Conservation (phyloP, 345 rosid species). For the Rubroshorea leprosula region DNA sequence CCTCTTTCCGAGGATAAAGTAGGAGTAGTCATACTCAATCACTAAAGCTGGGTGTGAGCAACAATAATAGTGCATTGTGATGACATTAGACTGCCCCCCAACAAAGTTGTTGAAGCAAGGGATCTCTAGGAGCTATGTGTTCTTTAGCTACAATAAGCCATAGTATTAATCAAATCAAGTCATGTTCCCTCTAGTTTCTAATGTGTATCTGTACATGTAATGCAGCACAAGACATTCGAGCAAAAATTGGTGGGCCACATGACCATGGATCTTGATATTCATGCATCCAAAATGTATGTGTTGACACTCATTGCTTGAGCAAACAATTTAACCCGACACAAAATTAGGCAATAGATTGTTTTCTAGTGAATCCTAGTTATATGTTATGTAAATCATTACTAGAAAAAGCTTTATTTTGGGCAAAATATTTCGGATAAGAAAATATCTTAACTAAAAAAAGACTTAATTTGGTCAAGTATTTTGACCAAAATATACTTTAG, state of each 20-base stretch:
- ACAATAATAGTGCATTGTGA: constrained; percentile 59
- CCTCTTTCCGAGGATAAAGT: constrained; percentile 50
- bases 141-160: too few relatives aligned
- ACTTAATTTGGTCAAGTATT: too few relatives aligned
- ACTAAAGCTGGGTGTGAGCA: constrained; percentile 33
- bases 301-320: constrained; percentile 62
- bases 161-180: background rate
- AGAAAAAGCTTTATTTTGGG: too few relatives aligned
- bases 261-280: constrained; percentile 49
- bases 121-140: constrained; percentile 68
- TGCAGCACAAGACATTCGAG: constrained; percentile 73
- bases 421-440: too few relatives aligned
- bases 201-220: constrained; percentile 14
- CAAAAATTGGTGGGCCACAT: constrained; percentile 45
- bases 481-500: too few relatives aligned
- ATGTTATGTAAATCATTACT: too few relatives aligned
- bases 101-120: constrained; percentile 41
- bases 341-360: too few relatives aligned
- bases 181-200: constrained; percentile 1
- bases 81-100: constrained; percentile 50
- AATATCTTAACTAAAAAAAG: too few relatives aligned
- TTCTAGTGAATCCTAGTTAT: too few relatives aligned
- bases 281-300: constrained; percentile 66
- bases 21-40: constrained; percentile 54
- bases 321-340: too few relatives aligned